Percentiles rank a stretch among this genome's conserved stretches.
phyloP scores from a whole-genome alignment of 768 basidiomycete genomes.

The Mycena leptocephala region DNA sequence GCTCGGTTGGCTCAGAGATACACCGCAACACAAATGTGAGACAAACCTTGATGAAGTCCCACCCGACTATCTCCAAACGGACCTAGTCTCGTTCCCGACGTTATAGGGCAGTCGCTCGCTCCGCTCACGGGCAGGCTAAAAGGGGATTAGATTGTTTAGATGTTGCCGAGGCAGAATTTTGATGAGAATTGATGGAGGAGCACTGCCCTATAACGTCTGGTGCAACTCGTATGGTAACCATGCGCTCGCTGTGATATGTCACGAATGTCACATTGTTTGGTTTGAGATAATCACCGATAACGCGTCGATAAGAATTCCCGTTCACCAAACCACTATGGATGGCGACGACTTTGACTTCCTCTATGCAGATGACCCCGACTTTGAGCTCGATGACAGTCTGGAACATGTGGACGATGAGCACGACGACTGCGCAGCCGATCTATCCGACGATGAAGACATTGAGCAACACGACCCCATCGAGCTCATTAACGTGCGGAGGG shows the following conservation, averaged over 20 bases:
- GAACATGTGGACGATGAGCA: background rate
- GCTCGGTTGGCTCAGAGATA: slow-evolving; percentile 3
- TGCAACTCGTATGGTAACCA: background rate
- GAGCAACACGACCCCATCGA: background rate
- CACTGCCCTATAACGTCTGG: too few species aligned
- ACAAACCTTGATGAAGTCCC: slow-evolving; percentile 87
- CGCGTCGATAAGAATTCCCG: too few species aligned
- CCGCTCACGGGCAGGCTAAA: too few species aligned
- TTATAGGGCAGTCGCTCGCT: too few species aligned
- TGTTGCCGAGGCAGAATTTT: too few species aligned
- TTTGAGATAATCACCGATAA: background rate
- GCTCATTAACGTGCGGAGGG: background rate
- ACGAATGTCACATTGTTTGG: background rate
- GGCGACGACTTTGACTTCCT: background rate
- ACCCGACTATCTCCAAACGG: slow-evolving; percentile 88
- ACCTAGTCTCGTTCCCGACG: too few species aligned
- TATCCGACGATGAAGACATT: background rate
- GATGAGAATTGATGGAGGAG: too few species aligned
- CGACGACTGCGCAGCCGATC: background rate
- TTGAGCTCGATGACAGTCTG: background rate
- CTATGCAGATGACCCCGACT: background rate
- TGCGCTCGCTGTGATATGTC: background rate
- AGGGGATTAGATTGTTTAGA: too few species aligned
- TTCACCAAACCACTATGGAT: background rate
- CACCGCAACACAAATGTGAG: slow-evolving; percentile 50